Percentiles rank a stretch among this genome's conserved stretches.
Conservation (phyloP, 2,329 filamentous ascomycete genomes). For the Monilinia polystroma region DNA sequence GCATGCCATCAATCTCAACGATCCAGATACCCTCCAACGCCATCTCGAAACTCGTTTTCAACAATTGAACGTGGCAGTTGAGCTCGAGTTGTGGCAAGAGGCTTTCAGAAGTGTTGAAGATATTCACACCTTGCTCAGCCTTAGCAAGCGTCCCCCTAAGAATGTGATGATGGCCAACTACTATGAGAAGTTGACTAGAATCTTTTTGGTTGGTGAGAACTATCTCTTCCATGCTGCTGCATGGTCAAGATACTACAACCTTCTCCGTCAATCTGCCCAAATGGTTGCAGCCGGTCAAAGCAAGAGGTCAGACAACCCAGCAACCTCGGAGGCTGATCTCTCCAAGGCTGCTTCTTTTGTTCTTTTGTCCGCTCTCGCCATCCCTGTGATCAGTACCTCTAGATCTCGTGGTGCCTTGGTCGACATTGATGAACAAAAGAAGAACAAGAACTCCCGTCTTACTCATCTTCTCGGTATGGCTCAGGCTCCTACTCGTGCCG, state of each 20-base stretch:
- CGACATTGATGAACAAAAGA: conserved; percentile 93
- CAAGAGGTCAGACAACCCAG: conserved; percentile 92
- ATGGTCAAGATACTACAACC: conserved; percentile 96
- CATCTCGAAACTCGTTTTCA: conserved; percentile 98
- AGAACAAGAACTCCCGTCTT: conserved; percentile 97
- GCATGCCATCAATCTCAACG: conserved; percentile 98
- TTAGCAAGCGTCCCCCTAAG: conserved; percentile 97
- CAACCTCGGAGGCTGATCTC: conserved; percentile 83
- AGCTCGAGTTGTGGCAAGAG: conserved; percentile 98
- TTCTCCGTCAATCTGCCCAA: conserved; percentile 85
- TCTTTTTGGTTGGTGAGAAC: conserved; percentile 98
- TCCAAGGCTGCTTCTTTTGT: conserved; percentile 96
- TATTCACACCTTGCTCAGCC: conserved; percentile 93
- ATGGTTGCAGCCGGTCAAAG: conserved; percentile 81
- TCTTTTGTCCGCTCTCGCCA: conserved; percentile 90
- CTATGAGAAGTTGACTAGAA: conserved; percentile 98
- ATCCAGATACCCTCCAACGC: conserved; percentile 94
- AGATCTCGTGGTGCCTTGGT: conserved; percentile 93
- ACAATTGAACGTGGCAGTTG: conserved; percentile 96
- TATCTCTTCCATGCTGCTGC: conserved; percentile 98
- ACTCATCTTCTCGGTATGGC: conserved; percentile 95
- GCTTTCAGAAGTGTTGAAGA: conserved; percentile 99
- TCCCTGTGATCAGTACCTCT: conserved; percentile 97
- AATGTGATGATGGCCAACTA: conserved; percentile 99
- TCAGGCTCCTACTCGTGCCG: conserved; percentile 80